phyloP scores from a whole-genome alignment of 2,329 filamentous ascomycete genomes.

The Colletotrichum limetticola region DNA sequence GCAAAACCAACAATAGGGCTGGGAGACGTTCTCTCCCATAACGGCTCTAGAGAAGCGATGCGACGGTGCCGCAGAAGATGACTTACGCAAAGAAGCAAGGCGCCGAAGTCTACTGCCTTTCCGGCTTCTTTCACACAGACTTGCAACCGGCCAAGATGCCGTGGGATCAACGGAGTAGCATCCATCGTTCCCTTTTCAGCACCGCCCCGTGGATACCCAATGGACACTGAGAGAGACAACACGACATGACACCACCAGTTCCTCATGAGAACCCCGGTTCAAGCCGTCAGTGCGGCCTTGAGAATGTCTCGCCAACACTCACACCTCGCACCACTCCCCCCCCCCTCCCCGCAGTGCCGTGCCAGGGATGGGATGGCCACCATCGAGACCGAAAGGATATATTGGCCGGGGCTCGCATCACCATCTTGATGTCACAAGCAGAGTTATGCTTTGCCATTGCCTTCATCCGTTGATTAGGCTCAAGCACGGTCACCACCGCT shows the following conservation, averaged over 20 bases:
- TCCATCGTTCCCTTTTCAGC: constrained; percentile 16
- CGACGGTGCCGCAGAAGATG: constrained; percentile 18
- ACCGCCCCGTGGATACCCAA: constrained; percentile 10
- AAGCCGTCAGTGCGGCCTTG: constrained; percentile 23
- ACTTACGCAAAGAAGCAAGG: constrained; percentile 28
- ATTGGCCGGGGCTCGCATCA: constrained; percentile 25
- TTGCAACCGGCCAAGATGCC: constrained; percentile 27
- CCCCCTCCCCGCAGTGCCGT: constrained; percentile 8
- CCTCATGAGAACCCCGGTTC: constrained; percentile 23
- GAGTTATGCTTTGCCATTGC: constrained; percentile 22
- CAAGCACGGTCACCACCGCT: constrained; percentile 22
- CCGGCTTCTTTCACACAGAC: constrained; percentile 21
- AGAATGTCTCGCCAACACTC: constrained; percentile 24
- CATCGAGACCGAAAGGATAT: constrained; percentile 20
- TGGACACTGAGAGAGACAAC: constrained; percentile 24
- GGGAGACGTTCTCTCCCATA: not conserved
- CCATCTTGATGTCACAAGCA: constrained; percentile 16
- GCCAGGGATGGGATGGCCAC: constrained; percentile 3
- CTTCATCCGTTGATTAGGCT: constrained; percentile 24
- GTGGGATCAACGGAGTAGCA: constrained; percentile 19
- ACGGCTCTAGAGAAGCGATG: not conserved
- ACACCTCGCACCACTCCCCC: constrained; percentile 3
- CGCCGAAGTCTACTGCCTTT: constrained; percentile 16
- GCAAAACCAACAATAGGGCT: constrained; percentile 22
- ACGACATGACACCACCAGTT: constrained; percentile 23